These are phyloP conservation scores for Cryomyces minteri DNA, from an alignment of 495 filamentous ascomycete genomes.

Conservation along the genomic window DNA sequence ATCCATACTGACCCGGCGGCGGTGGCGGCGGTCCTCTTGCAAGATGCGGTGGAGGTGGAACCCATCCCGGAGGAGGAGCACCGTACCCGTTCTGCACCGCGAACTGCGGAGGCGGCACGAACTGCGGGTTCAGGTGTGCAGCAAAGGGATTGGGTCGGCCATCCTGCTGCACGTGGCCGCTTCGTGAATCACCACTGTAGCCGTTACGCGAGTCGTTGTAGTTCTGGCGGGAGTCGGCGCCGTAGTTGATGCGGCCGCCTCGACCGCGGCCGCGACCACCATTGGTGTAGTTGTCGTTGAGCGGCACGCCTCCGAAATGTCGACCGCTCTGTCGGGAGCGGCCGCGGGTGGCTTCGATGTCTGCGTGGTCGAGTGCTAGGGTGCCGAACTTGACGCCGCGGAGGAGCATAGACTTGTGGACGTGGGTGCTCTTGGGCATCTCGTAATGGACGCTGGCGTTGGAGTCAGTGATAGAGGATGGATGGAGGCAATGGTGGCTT, in stretches of 20 bases:
- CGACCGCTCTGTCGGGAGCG: slow-evolving; percentile 41
- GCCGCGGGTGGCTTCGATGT: slow-evolving; percentile 48
- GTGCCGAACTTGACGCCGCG: slow-evolving; percentile 56
- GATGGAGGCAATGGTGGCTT: slow-evolving; percentile 15
- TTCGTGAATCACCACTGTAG: slow-evolving; percentile 2
- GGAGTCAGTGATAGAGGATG: not conserved
- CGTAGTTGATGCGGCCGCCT: slow-evolving; percentile 33
- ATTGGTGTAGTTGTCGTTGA: slow-evolving; percentile 20
- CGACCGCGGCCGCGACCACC: slow-evolving; percentile 24
- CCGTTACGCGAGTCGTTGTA: slow-evolving; percentile 19
- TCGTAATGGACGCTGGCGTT: slow-evolving; percentile 56
- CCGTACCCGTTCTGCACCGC: too few relatives aligned
- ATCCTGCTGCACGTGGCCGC: slow-evolving; percentile 1
- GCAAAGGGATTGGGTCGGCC: slow-evolving; percentile 34
- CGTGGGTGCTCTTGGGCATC: slow-evolving; percentile 47
- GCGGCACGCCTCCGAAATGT: slow-evolving; percentile 42
- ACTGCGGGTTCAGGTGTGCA: slow-evolving; percentile 32
- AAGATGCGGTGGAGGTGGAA: too few relatives aligned
- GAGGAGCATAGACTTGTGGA: slow-evolving; percentile 89
- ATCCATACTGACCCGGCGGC: not conserved
- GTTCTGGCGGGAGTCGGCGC: slow-evolving; percentile 16
- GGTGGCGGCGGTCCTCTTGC: not conserved
- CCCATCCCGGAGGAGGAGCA: too few relatives aligned
- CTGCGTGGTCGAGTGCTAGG: slow-evolving; percentile 49
- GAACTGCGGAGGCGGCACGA: slow-evolving; percentile 6